These are phyloP conservation scores for Leishmania major DNA, from an alignment of 208 protist species.

Conservation along the genomic window DNA sequence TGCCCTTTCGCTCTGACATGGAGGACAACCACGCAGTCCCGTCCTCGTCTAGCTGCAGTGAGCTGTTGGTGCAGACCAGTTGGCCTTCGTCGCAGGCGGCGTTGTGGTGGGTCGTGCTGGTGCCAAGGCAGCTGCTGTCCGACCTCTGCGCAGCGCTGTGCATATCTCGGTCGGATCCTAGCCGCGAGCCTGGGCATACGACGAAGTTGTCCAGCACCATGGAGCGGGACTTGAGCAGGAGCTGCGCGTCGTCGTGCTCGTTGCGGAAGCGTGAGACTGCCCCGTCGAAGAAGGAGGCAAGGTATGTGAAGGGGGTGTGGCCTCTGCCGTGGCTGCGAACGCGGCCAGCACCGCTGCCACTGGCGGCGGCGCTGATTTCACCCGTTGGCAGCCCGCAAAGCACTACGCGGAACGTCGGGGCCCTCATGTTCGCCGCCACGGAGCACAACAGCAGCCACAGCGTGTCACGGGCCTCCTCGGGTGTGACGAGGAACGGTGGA, in stretches of 20 bases:
- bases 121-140: background rate
- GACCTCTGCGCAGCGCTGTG: background rate
- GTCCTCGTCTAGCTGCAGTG: background rate
- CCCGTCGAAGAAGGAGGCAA: slow-evolving; percentile 18
- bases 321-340: background rate
- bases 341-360: background rate
- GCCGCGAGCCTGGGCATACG: slow-evolving; percentile 20
- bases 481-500: slow-evolving; percentile 47
- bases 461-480: slow-evolving; percentile 62
- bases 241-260: slow-evolving; percentile 15
- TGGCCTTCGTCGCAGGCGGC: slow-evolving; percentile 1
- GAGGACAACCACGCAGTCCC: background rate
- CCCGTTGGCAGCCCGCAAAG: slow-evolving; percentile 29
- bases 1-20: too few relatives aligned
- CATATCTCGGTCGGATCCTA: background rate
- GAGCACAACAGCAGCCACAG: slow-evolving; percentile 66
- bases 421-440: slow-evolving; percentile 38
- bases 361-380: background rate
- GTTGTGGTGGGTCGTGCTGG: background rate
- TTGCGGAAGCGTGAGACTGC: slow-evolving; percentile 9
- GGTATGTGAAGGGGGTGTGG: slow-evolving; percentile 2
- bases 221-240: slow-evolving; percentile 20
- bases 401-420: slow-evolving; percentile 25
- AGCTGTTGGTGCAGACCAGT: background rate
- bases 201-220: slow-evolving; percentile 43